Base-by-base conservation (phyloP, 495 filamentous ascomycete species). In the Hypoxylon fuscum region DNA sequence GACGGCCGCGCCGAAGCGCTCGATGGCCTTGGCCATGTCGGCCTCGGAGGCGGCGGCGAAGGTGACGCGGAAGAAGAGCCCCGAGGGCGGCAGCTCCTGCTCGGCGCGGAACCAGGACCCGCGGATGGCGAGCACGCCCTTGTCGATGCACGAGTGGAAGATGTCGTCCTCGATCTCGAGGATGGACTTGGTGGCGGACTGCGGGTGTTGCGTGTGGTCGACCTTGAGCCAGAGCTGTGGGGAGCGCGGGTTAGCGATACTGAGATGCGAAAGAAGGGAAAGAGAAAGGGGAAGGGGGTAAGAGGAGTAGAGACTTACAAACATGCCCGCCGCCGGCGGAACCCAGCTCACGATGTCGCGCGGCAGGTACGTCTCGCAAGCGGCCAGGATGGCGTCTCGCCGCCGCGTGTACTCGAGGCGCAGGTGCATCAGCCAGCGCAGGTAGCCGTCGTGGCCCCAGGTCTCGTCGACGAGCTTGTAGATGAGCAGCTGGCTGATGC, bases 241-340 rank as follows among this genome's bases (percentile, higher is more conserved):
- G 7, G 18, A 29, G 27, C 7, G n/a, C 2, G 21, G 22, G 6
- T 31, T 57, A 50, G 46, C 11, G 1, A 25, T 49, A 43, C 8
- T 27, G 55, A 52, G 32, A 42, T 25, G 1, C 3, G 17, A 11
- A 27, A 44, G 23, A 23, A 29, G 29, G 5, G 10, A 8, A 40
- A 20, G 5, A 20, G 5, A 27, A 12, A 31, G 32, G 31, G 42
- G 20, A 18, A 11, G 32, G 54, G 21, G 20, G 12, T 22, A 40
- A 20, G 25, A 8, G 25, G 25, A 3, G 8, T 27, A 27, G 25
- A 27, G 25, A 88, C 88, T 81, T 76, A 92, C 89, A 82, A 98
- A 98, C 95, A 98, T 98, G 69, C 95, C 95, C n/a, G 95, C 93
- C 31, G 82, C 81, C 2, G 95, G 93, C 5, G 90, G 78, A 31